These are phyloP conservation scores for Filobasidium uniguttulatum DNA, from an alignment of 1,284 basidiomycete genomes.

Conservation along the genomic window DNA sequence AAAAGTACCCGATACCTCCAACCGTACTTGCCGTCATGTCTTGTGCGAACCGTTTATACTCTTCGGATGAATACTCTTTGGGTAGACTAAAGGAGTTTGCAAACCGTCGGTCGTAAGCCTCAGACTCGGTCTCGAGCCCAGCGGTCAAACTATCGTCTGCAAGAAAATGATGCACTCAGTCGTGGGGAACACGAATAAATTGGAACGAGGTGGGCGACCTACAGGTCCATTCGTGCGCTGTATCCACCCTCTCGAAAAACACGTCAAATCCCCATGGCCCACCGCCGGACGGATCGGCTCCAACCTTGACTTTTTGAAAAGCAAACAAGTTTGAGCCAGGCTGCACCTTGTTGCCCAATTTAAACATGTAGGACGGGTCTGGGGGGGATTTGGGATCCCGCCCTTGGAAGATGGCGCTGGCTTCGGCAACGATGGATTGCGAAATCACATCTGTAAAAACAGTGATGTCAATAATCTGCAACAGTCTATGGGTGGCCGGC, in stretches of 20 bases:
- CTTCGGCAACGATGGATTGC: constrained; percentile 48
- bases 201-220: not conserved
- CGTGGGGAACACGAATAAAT: not conserved
- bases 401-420: constrained; percentile 47
- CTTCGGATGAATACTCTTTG: constrained; percentile 40
- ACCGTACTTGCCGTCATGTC: constrained; percentile 76
- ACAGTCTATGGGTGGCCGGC: too few relatives aligned
- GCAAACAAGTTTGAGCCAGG: constrained; percentile 58
- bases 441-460: constrained; percentile 49
- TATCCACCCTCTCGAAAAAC: constrained; percentile 16
- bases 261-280: constrained; percentile 22
- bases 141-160: too few relatives aligned
- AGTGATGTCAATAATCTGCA: too few relatives aligned
- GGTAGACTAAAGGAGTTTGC: constrained; percentile 53
- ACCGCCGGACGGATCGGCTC: constrained; percentile 11
- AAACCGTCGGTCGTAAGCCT: constrained; percentile 56
- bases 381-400: constrained; percentile 45
- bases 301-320: constrained; percentile 56
- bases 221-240: constrained; percentile 9
- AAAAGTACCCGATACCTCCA: constrained; percentile 87
- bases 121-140: constrained; percentile 53
- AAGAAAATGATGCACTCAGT: too few relatives aligned
- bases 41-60: constrained; percentile 56
- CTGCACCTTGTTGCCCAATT: constrained; percentile 58
- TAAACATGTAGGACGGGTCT: constrained; percentile 63